Evolutionary conservation across 2,329 filamentous ascomycete species (phyloP), one percentile per base, ranked within the genome.

Genomic region (Penicillium sp.): DNA sequence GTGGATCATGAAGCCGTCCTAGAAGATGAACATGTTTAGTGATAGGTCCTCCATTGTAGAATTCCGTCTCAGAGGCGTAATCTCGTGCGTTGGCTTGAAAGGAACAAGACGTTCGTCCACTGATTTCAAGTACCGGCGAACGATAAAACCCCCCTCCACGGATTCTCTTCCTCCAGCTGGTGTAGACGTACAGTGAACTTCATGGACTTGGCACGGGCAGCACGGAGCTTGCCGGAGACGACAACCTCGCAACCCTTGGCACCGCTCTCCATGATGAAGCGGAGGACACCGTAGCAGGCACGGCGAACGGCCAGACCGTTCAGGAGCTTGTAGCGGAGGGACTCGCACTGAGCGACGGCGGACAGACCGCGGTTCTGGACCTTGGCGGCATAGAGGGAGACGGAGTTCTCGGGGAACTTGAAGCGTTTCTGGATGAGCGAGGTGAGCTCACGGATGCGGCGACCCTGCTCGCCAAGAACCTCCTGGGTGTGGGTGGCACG

Each of bases 351-450:
- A 77, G 95, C 95, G 84, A 99, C 95, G 79, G 95, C 95, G 77
- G 94, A 98, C 73, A 99, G 93, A 91, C 95, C 95, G 81, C 95
- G 94, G 88, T 97, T 98, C 88, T 98, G 95, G 79, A 99, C 95
- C 90, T 99, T 99, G 83, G 95, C 96, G 84, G 95, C 95, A 83
- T 99, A 99, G 79, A 99, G 92, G 71, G 95, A 98, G 81, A 99
- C 95, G 75, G 90, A 96, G 91, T 98, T 98, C 87, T 98, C 94
- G 84, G 95, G 94, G 90, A 99, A 99, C 88, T 97, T 97, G 91
- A 99, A 99, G 80, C 95, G 93, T 91, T 99, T 98, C 88, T 99
- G 96, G 88, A 99, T 99, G 81, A 99, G 90, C 78, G 92, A 97
- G 81, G 95, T 99, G 83, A 99, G 92, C 88, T 99, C 95, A 82